Conservation (phyloP, 805 yeast genomes). For the Dipodascus albidus region DNA sequence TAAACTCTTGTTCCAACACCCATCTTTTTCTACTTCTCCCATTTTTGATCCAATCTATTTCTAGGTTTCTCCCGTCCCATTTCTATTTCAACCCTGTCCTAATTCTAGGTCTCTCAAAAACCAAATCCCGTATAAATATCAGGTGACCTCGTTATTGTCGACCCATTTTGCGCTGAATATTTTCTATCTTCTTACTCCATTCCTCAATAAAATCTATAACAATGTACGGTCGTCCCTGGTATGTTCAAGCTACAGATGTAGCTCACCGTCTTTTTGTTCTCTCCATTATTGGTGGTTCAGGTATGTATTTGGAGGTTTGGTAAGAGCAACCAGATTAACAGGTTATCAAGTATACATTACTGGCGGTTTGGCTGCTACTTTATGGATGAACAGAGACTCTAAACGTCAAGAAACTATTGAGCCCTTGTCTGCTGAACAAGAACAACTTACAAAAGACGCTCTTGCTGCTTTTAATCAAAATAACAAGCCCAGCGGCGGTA, state of each 20-base stretch:
- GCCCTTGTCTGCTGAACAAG: background rate
- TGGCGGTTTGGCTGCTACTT: slow-evolving; percentile 14
- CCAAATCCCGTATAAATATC: background rate
- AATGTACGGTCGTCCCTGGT: slow-evolving; percentile 47
- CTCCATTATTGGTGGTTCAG: slow-evolving; percentile 44
- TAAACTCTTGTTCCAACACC: too few relatives aligned
- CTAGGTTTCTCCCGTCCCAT: too few relatives aligned
- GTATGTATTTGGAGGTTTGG: slow-evolving; percentile 17
- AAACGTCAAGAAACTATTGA: slow-evolving; percentile 6
- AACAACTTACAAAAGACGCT: background rate
- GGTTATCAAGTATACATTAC: background rate
- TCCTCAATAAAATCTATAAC: slow-evolving; percentile 1
- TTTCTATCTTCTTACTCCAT: background rate
- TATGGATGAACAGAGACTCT: slow-evolving; percentile 4
- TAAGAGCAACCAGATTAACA: background rate
- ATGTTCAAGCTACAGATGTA: slow-evolving; percentile 59
- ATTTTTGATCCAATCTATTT: too few relatives aligned
- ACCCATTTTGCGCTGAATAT: background rate
- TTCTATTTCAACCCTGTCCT: too few relatives aligned
- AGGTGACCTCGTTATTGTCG: background rate
- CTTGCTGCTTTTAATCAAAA: background rate
- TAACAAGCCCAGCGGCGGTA: background rate
- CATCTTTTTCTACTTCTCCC: background rate
- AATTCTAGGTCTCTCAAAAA: background rate
- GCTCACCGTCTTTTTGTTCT: slow-evolving; percentile 63